A percentile compares a stretch with the other conserved stretches of the same genome.
Evolutionary conservation across 139 green algal species (phyloP).

Genomic region (Volvox africanus): DNA sequence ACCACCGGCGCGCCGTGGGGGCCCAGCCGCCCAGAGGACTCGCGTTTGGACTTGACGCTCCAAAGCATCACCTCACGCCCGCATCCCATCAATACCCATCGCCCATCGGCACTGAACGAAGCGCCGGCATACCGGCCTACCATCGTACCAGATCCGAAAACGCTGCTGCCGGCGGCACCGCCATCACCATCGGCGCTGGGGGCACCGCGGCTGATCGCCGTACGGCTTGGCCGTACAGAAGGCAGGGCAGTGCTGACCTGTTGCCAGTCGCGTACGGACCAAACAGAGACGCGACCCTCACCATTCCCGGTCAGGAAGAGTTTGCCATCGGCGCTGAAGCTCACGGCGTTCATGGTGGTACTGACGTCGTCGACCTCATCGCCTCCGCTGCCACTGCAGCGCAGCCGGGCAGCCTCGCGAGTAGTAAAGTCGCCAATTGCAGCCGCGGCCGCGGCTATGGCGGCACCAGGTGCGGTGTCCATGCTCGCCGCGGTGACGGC

Average conservation of each 20-base stretch:
- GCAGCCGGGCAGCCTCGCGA: constrained; percentile 1
- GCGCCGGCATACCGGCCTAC: not conserved
- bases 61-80: constrained; percentile 33
- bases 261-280: not conserved
- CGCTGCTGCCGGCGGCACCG: not conserved
- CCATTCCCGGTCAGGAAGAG: not conserved
- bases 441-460: not conserved
- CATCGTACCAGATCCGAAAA: not conserved
- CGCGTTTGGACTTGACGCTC: not conserved
- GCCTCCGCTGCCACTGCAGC: not conserved
- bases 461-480: not conserved
- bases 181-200: not conserved
- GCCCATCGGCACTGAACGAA: not conserved
- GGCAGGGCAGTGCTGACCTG: constrained; percentile 1
- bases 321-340: constrained; percentile 21
- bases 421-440: not conserved
- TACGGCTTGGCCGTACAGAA: not conserved
- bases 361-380: not conserved
- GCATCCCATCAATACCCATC: constrained; percentile 17
- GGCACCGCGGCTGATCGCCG: not conserved
- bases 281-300: not conserved
- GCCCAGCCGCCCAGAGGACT: constrained; percentile 10
- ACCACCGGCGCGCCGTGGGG: not conserved
- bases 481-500: not conserved
- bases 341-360: not conserved